phyloP scores from a whole-genome alignment of 2,329 filamentous ascomycete species.

The Ceratocystis albifundus region DNA sequence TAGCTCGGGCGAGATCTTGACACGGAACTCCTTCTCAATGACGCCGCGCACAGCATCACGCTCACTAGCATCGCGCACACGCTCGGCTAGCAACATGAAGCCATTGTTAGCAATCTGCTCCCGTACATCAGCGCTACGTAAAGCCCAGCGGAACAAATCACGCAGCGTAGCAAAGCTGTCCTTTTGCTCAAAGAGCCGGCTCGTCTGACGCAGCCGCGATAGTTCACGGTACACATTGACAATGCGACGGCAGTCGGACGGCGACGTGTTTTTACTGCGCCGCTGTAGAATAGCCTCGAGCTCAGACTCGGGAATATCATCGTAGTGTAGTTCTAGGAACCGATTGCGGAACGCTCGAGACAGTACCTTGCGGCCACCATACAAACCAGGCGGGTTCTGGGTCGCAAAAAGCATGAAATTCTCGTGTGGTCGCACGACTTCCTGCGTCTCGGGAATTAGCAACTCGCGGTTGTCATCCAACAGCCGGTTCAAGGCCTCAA shows the following conservation, averaged over 20 bases:
- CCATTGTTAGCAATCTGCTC: conserved; percentile 85
- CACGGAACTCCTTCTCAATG: conserved; percentile 83
- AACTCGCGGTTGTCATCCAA: conserved; percentile 94
- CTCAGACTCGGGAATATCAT: conserved; percentile 93
- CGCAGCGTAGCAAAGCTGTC: conserved; percentile 92
- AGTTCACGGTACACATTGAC: conserved; percentile 90
- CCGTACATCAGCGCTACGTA: conserved; percentile 70
- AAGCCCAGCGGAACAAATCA: conserved; percentile 91
- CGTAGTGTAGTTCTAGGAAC: conserved; percentile 93
- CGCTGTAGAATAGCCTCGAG: conserved; percentile 83
- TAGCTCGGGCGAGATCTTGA: conserved; percentile 60
- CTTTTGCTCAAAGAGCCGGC: conserved; percentile 87
- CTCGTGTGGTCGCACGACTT: conserved; percentile 78
- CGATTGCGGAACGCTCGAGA: conserved; percentile 93
- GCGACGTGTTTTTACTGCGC: conserved; percentile 72
- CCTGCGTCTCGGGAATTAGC: conserved; percentile 90
- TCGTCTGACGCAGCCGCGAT: conserved; percentile 78
- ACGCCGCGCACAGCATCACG: conserved; percentile 71
- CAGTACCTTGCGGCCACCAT: conserved; percentile 85
- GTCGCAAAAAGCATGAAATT: conserved; percentile 98
- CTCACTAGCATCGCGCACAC: conserved; percentile 85
- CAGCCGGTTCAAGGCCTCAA: conserved; percentile 89
- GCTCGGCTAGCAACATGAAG: conserved; percentile 90
- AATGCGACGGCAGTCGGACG: conserved; percentile 82
- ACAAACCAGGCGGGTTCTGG: conserved; percentile 89